Conservation (phyloP, 2,329 filamentous ascomycete genomes). For the Ambrosiella beaveri region DNA sequence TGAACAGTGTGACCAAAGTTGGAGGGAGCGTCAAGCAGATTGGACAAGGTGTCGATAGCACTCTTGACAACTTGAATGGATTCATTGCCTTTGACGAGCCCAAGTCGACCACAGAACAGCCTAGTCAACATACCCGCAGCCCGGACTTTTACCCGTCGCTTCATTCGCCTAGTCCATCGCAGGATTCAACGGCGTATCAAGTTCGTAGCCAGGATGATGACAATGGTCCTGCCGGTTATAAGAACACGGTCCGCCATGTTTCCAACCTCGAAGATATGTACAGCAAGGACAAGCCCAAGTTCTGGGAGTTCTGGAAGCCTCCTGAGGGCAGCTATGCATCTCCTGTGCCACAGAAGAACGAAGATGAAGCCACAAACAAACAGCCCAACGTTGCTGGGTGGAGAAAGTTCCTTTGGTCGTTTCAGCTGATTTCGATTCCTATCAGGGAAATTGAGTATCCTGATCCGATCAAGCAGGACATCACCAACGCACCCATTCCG, state of each 20-base stretch:
- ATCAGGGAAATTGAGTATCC: slow-evolving; percentile 40
- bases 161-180: slow-evolving; percentile 7
- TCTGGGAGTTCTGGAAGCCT: slow-evolving; percentile 50
- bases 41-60: slow-evolving; percentile 32
- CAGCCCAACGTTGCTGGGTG: slow-evolving; percentile 28
- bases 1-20: slow-evolving; percentile 19
- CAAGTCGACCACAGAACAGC: slow-evolving; percentile 12
- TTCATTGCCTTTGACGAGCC: slow-evolving; percentile 24
- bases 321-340: slow-evolving; percentile 43
- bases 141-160: slow-evolving; percentile 15
- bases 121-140: slow-evolving; percentile 12
- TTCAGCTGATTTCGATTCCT: slow-evolving; percentile 16
- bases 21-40: slow-evolving; percentile 20
- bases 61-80: slow-evolving; percentile 38
- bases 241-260: slow-evolving; percentile 36
- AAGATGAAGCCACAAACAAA: slow-evolving; percentile 20
- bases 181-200: slow-evolving; percentile 5
- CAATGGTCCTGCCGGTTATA: slow-evolving; percentile 13
- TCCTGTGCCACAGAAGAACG: slow-evolving; percentile 40
- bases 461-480: slow-evolving; percentile 38
- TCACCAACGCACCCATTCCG: slow-evolving; percentile 20
- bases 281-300: slow-evolving; percentile 27
- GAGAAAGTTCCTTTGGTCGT: slow-evolving; percentile 18
- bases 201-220: slow-evolving; percentile 6
- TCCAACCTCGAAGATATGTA: slow-evolving; percentile 33